Percentiles rank a stretch among this genome's conserved stretches.
Evolutionary conservation across 495 filamentous ascomycete species (phyloP).

Genomic region (Aspergillus asperescens): DNA sequence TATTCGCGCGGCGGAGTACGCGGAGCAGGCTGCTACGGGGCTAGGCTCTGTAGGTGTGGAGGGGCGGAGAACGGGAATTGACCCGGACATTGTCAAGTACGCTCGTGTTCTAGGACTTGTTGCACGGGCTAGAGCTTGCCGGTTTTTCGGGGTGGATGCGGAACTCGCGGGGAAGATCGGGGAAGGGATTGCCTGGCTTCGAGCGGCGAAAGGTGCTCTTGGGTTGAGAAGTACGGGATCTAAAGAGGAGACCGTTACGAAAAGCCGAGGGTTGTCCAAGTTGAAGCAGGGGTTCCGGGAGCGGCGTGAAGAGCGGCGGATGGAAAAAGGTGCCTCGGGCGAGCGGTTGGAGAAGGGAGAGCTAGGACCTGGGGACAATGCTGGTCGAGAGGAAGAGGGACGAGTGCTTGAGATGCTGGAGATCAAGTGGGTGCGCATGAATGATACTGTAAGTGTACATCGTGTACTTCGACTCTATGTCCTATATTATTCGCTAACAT

Average conservation of each 20-base stretch:
- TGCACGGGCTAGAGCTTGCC: slow-evolving; percentile 73
- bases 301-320: slow-evolving; percentile 44
- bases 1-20: slow-evolving; percentile 58
- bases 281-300: slow-evolving; percentile 49
- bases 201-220: slow-evolving; percentile 64
- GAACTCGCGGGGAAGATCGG: slow-evolving; percentile 76
- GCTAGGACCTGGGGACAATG: slow-evolving; percentile 72
- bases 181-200: slow-evolving; percentile 76
- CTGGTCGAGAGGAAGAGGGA: slow-evolving; percentile 77
- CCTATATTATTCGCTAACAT: not conserved
- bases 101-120: slow-evolving; percentile 65
- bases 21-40: slow-evolving; percentile 46
- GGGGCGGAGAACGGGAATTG: slow-evolving; percentile 26
- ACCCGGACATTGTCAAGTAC: slow-evolving; percentile 64
- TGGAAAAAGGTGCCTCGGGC: slow-evolving; percentile 69
- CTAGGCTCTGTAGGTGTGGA: slow-evolving; percentile 37
- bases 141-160: slow-evolving; percentile 86
- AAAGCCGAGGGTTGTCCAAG: slow-evolving; percentile 42
- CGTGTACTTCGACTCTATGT: not conserved
- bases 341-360: slow-evolving; percentile 51
- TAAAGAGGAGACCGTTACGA: slow-evolving; percentile 17
- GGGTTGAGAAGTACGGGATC: slow-evolving; percentile 41
- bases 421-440: slow-evolving; percentile 84
- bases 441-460: slow-evolving; percentile 69
- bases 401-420: slow-evolving; percentile 81